Evolutionary conservation across 495 filamentous ascomycete genomes (phyloP), one percentile per base, ranked within the genome.

Genomic region (Penicillium flavigenum): DNA sequence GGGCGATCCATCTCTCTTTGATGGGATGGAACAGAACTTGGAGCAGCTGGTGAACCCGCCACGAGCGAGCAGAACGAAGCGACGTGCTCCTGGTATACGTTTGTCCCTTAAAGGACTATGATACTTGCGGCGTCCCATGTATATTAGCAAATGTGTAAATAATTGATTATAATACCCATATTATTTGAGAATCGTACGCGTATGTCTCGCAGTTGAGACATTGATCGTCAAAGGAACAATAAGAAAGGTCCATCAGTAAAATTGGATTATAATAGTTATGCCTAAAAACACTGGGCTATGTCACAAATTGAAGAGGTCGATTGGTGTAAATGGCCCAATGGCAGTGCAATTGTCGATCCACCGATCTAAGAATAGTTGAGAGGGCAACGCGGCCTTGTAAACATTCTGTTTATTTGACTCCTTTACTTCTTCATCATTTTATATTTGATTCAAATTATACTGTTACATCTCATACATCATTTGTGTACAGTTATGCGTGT

Each of bases 321-420:
- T 32, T n/a, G 8, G 27, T 20, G 26, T 27, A 54, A 16, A 32
- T 17, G 22, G 36, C 42, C 52, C 52, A 54, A 45, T 45, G 31
- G 61, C 63, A 59, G 45, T 38, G 54, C 42, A 58, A 16, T 38
- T 39, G 16, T 17, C n/a, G 36, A 57, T 61, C 59, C 59, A 57
- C 52, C 32, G 53, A 65, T 62, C 66, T 72, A 70, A 70, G 67
- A 72, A 70, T 72, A 72, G 66, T 67, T 64, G 69, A 67, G 66
- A 67, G 57, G 62, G 67, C 69, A 70, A 71, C 69, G 66, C 66
- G 67, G 66, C 66, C 69, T 61, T 58, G 50, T 56, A 61, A 57
- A 57, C 64, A 39, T 38, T 38, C 34, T 57, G 34, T 51, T 31
- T 51, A 11, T 26, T 31, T 8, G n/a, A 39, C 31, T 59, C 20